These are phyloP conservation scores for Talaromyces pinophilus DNA, from an alignment of 2,329 filamentous ascomycete species.

Conservation along the genomic window DNA sequence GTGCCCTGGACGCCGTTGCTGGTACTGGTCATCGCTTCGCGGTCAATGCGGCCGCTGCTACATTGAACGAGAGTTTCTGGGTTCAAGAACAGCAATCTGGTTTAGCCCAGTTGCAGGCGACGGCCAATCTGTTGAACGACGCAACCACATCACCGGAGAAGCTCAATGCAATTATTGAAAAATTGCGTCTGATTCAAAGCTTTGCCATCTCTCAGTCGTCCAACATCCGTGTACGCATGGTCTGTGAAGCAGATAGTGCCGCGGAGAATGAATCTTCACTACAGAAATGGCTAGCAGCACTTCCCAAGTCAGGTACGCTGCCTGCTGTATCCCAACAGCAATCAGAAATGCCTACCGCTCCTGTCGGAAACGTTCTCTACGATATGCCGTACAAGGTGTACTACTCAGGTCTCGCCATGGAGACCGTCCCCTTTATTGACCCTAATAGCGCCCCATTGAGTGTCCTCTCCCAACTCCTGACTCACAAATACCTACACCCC, in stretches of 20 bases:
- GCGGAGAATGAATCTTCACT: slow-evolving; percentile 70
- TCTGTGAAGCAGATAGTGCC: slow-evolving; percentile 76
- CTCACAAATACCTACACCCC: slow-evolving; percentile 94
- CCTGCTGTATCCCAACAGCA: slow-evolving; percentile 37
- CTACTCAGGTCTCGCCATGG: slow-evolving; percentile 80
- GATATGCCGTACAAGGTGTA: slow-evolving; percentile 96
- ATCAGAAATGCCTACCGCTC: slow-evolving; percentile 33
- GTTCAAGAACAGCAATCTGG: slow-evolving; percentile 83
- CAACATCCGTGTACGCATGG: slow-evolving; percentile 76
- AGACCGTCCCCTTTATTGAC: slow-evolving; percentile 80
- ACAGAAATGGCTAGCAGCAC: slow-evolving; percentile 65
- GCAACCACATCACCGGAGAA: slow-evolving; percentile 68
- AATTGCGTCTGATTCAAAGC: slow-evolving; percentile 81
- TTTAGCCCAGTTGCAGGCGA: slow-evolving; percentile 84
- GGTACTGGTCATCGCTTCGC: slow-evolving; percentile 88
- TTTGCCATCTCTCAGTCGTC: slow-evolving; percentile 70
- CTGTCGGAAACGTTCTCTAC: slow-evolving; percentile 73
- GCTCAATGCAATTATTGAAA: slow-evolving; percentile 72
- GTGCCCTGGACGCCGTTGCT: slow-evolving; percentile 87
- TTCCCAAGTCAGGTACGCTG: slow-evolving; percentile 52
- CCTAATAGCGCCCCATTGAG: slow-evolving; percentile 76
- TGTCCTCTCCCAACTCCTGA: slow-evolving; percentile 86
- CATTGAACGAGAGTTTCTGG: slow-evolving; percentile 70
- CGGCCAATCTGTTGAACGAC: slow-evolving; percentile 69
- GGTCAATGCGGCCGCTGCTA: slow-evolving; percentile 77